Conservation (phyloP, 768 basidiomycete species). For the Mycena sanguinolenta region DNA sequence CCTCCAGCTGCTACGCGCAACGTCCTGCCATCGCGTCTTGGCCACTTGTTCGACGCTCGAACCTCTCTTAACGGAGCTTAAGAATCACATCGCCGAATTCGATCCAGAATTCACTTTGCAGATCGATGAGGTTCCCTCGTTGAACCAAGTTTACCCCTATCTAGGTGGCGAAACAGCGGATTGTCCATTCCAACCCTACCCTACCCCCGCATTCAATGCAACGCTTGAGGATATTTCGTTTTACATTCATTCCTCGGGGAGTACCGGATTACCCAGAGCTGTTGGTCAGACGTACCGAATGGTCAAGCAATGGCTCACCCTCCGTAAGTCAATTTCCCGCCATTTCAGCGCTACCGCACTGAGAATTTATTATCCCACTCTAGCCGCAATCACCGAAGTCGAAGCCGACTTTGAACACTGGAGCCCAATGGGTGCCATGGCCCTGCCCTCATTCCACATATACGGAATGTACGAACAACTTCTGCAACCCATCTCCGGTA, state of each 20-base stretch:
- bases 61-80: slow-evolving; percentile 47
- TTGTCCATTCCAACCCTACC: slow-evolving; percentile 47
- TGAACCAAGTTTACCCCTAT: slow-evolving; percentile 54
- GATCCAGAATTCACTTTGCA: slow-evolving; percentile 40
- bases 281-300: slow-evolving; percentile 51
- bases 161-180: slow-evolving; percentile 49
- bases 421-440: not conserved
- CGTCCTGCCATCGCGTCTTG: slow-evolving; percentile 54
- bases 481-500: not conserved
- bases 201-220: slow-evolving; percentile 19
- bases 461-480: not conserved
- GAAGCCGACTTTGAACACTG: not conserved
- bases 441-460: not conserved
- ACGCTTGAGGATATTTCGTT: slow-evolving; percentile 43
- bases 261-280: slow-evolving; percentile 61
- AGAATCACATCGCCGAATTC: slow-evolving; percentile 34
- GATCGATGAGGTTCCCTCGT: slow-evolving; percentile 50
- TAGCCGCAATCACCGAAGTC: slow-evolving; percentile 19
- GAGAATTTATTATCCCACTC: not conserved
- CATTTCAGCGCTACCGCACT: not conserved
- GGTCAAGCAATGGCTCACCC: slow-evolving; percentile 49
- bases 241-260: slow-evolving; percentile 65
- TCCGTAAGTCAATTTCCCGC: slow-evolving; percentile 49
- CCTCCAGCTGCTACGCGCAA: slow-evolving; percentile 51
- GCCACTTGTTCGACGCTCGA: slow-evolving; percentile 43